Percentiles rank a stretch among this genome's conserved stretches.
These are phyloP conservation scores for Lodderomyces parapsilosis DNA, from an alignment of 1,139 yeast species.

Conservation along the genomic window DNA sequence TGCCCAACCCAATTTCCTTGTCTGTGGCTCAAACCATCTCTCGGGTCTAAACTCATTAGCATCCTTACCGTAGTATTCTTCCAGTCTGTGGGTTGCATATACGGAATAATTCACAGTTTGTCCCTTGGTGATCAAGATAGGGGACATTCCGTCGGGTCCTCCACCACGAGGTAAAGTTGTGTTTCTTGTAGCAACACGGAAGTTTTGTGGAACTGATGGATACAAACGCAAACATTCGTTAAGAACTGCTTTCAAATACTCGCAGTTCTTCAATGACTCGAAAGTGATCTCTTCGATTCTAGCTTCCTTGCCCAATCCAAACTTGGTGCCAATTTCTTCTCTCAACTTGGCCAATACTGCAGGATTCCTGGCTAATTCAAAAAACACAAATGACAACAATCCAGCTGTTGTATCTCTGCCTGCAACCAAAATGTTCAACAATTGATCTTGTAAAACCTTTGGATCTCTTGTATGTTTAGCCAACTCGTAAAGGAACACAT, in stretches of 20 bases:
- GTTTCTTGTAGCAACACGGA: slow-evolving; percentile 41
- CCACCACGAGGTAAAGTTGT: slow-evolving; percentile 57
- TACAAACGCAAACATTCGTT: slow-evolving; percentile 52
- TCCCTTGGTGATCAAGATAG: slow-evolving; percentile 45
- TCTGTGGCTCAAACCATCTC: too few relatives aligned
- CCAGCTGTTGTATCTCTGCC: too few relatives aligned
- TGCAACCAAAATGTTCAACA: too few relatives aligned
- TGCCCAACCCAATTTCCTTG: slow-evolving; percentile 47
- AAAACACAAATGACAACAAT: slow-evolving; percentile 48
- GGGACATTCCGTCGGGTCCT: slow-evolving; percentile 42
- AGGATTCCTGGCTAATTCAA: slow-evolving; percentile 46
- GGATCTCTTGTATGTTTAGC: too few relatives aligned
- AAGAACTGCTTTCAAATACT: slow-evolving; percentile 46
- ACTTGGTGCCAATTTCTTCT: slow-evolving; percentile 30
- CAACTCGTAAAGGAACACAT: too few relatives aligned
- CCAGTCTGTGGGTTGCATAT: slow-evolving; percentile 41
- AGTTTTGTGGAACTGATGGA: slow-evolving; percentile 54
- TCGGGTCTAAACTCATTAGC: slow-evolving; percentile 45
- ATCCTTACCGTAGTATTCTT: slow-evolving; percentile 45
- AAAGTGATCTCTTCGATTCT: slow-evolving; percentile 31
- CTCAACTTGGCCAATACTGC: slow-evolving; percentile 37
- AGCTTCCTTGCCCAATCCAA: slow-evolving; percentile 31
- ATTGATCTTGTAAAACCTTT: too few relatives aligned
- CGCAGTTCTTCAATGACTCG: slow-evolving; percentile 49
- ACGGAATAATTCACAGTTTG: slow-evolving; percentile 39